Base-by-base conservation (phyloP, 2,329 filamentous ascomycete genomes). In the Diaporthe amygdali region DNA sequence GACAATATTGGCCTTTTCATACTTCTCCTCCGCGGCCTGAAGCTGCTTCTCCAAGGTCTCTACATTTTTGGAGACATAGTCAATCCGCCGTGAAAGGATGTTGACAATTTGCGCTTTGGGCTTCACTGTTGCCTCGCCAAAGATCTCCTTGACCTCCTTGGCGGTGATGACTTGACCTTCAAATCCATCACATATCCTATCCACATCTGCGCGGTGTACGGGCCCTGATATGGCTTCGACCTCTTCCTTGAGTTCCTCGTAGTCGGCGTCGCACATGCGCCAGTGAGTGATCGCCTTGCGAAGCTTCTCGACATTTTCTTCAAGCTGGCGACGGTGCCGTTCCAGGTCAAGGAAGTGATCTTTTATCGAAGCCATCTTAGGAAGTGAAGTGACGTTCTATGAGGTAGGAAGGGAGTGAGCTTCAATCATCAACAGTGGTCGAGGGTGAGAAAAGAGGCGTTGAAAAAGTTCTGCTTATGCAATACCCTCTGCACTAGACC, bases 191-290 rank as follows among this genome's bases (percentile, higher is more conserved):
- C 89, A 88, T 55, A 92, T 87, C 37, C 82, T 82, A 9, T 87
- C 83, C 34, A 95, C 87, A 34, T 90, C 87, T 22, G 88, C 82
- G 7, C 84, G 82, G 37, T 83, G 81, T 69, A 88, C 81, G 64
- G 84, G 82, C 51, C 84, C 79, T 44, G 86, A 80, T 32, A 92
- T 79, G 5, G 84, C 85, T 66, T 90, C 82, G 37, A 98, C 88
- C 77, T 97, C 94, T 79, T 97, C 94, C 79, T 93, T 95, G 73
- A 98, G 87, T 30, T 92, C 90, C 79, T 97, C 94, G 81, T 98
- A 98, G 80, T 98, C 96, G 59, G 93, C 90, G 79, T 97, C 95
- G 89, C 94, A 97, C 68, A 91, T 92, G 74, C 94, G 93, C 96
- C 96, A 99, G 83, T 97, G 92, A 73, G 91, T 90, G 67, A 98